Base-by-base conservation (phyloP, 805 yeast species). In the Kodamaea neixiangensis region DNA sequence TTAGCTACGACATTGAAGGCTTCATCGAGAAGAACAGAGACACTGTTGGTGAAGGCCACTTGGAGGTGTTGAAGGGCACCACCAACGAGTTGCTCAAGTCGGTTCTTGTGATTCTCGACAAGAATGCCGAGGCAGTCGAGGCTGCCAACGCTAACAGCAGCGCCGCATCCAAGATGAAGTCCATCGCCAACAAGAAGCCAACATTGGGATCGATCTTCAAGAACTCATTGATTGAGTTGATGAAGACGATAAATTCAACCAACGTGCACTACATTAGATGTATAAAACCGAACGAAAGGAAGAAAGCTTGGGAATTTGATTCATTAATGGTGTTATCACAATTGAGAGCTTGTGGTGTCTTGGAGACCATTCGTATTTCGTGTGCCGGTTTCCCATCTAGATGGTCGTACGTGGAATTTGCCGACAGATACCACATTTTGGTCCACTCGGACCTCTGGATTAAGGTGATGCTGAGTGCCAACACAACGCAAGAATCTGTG, bases 381-480 rank as follows among this genome's bases (percentile, higher is more conserved):
- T 92, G 97, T 73, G 97, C 97, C 46, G 99, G 99, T 38, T 93
- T 92, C 79, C 99, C 99, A 14, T 87, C 97, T 0, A 80, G 97
- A 65, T 90, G 97, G 91, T 83, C 96, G 2, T 94, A 90, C 65
- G 91, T 86, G 47, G 98, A 94, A 65, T 93, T 93, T 75, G 96
- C 91, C 15, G 81, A 85, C 55, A 82, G 97, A 63, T 93, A 91
- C 67, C 93, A 90, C 63, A 84, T 92, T 63, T 77, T 93, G 52
- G 83, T 91, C 38, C 81, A 84, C 38, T 86, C 97, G 0, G 72
- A 75, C 35, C 79, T 81, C 54, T 87, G 96, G 84, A 78, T 82
- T 34, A 72, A 75, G 47, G 82, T 85, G 13, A 75, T 84, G 66
- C 38, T 44, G 25, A 75, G 79, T 41, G 72, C 67, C 5, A 68